Conservation (phyloP, 495 filamentous ascomycete genomes). For the Rhizodiscina lignyota region DNA sequence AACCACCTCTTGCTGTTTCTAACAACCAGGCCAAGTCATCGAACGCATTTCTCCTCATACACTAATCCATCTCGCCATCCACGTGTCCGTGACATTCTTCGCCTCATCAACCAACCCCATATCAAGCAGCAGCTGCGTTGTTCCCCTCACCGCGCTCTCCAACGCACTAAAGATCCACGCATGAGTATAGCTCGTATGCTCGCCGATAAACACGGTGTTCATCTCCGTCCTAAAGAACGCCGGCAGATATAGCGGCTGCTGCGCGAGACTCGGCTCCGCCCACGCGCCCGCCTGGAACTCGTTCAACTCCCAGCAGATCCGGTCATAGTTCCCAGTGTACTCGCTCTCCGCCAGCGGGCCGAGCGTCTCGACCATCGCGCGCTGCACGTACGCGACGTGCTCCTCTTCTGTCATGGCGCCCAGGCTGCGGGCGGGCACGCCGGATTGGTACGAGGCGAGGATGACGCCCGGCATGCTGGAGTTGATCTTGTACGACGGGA, state of each 20-base stretch:
- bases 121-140: constrained; percentile 46
- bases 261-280: constrained; percentile 36
- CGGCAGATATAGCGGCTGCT: constrained; percentile 50
- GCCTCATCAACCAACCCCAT: constrained; percentile 56
- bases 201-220: constrained; percentile 48
- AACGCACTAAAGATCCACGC: constrained; percentile 56
- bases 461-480: constrained; percentile 42
- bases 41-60: constrained; percentile 8
- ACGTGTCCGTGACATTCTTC: constrained; percentile 41
- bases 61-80: constrained; percentile 52
- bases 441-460: constrained; percentile 38
- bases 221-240: constrained; percentile 54
- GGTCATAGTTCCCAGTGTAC: constrained; percentile 41
- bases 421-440: constrained; percentile 27
- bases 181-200: constrained; percentile 60
- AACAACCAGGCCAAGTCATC: no score
- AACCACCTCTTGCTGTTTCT: no score
- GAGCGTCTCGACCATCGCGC: constrained; percentile 44
- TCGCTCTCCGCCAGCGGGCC: constrained; percentile 36
- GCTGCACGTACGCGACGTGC: constrained; percentile 36
- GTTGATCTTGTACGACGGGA: constrained; percentile 48
- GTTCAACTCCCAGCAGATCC: constrained; percentile 43
- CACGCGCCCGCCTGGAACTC: constrained; percentile 35
- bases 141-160: constrained; percentile 48
- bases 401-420: constrained; percentile 30